Percentiles rank a stretch among this genome's conserved stretches.
Conservation (phyloP, 192 early-diverging fungal species). For the Backusella tarrabulga region DNA sequence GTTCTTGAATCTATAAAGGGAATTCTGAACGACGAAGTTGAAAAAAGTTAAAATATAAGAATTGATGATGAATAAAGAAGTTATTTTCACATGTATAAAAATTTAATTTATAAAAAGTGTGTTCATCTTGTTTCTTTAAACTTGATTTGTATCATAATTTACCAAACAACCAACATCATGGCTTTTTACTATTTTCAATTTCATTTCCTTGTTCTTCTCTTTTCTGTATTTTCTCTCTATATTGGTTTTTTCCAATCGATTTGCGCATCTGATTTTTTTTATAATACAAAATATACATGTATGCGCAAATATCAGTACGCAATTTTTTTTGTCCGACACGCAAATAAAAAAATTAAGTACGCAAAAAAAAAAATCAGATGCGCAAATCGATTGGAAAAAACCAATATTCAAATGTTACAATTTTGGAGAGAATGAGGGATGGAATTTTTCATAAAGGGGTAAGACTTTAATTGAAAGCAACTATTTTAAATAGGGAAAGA, state of each 20-base stretch:
- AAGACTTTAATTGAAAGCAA: neutral
- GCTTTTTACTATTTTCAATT: neutral
- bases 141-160: too few relatives aligned
- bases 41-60: neutral
- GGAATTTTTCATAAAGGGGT: conserved; percentile 5
- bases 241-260: too few relatives aligned
- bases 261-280: too few relatives aligned
- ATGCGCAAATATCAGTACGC: too few relatives aligned
- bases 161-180: too few relatives aligned
- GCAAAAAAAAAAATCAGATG: too few relatives aligned
- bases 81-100: too few relatives aligned
- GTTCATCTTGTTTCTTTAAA: neutral
- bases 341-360: too few relatives aligned
- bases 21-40: conserved; percentile 8
- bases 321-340: too few relatives aligned
- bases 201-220: neutral
- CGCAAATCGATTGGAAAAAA: too few relatives aligned
- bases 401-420: neutral
- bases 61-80: neutral
- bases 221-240: neutral
- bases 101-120: too few relatives aligned
- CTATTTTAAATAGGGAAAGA: neutral
- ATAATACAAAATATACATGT: too few relatives aligned
- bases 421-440: neutral
- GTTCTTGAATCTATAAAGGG: conserved; percentile 17